These are phyloP conservation scores for Iris macrosiphon DNA, from an alignment of 106 monocot species.

Conservation along the genomic window DNA sequence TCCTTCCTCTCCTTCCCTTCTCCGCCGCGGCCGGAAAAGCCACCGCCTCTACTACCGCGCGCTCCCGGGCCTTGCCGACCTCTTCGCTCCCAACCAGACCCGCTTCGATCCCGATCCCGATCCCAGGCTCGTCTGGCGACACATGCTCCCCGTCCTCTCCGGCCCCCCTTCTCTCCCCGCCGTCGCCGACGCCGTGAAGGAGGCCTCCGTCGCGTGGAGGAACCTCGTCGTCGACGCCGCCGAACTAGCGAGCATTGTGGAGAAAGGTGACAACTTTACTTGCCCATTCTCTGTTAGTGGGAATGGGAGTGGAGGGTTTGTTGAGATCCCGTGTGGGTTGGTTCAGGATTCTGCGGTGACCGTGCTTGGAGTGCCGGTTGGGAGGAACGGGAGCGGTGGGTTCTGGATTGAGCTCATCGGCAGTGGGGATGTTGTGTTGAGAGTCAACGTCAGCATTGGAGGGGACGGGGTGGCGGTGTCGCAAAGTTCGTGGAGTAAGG, in stretches of 20 bases:
- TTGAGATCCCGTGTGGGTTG: conserved; percentile 68
- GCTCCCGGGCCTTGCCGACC: conserved; percentile 29
- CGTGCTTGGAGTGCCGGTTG: conserved; percentile 39
- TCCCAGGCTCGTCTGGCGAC: conserved; percentile 30
- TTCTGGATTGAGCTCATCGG: conserved; percentile 58
- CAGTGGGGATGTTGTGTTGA: conserved; percentile 23
- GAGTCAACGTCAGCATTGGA: conserved; percentile 50
- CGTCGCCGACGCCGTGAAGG: conserved; percentile 39
- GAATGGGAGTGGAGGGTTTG: neutral
- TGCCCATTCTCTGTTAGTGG: conserved; percentile 42
- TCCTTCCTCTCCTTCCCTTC: conserved; percentile 8
- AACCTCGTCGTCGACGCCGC: conserved; percentile 17
- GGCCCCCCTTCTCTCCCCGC: conserved; percentile 66
- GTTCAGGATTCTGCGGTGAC: conserved; percentile 72
- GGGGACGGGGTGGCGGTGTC: conserved; percentile 22
- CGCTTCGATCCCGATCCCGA: neutral
- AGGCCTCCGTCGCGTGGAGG: conserved; percentile 47
- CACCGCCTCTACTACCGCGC: conserved; percentile 17
- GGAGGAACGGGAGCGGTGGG: conserved; percentile 14
- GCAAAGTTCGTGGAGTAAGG: conserved; percentile 45
- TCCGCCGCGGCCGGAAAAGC: conserved; percentile 5
- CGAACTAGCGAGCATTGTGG: neutral
- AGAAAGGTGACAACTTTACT: neutral
- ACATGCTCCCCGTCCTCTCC: conserved; percentile 40
- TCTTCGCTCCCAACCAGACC: conserved; percentile 21